These are phyloP conservation scores for Nemania diffusa DNA, from an alignment of 2,329 filamentous ascomycete species.

Conservation along the genomic window DNA sequence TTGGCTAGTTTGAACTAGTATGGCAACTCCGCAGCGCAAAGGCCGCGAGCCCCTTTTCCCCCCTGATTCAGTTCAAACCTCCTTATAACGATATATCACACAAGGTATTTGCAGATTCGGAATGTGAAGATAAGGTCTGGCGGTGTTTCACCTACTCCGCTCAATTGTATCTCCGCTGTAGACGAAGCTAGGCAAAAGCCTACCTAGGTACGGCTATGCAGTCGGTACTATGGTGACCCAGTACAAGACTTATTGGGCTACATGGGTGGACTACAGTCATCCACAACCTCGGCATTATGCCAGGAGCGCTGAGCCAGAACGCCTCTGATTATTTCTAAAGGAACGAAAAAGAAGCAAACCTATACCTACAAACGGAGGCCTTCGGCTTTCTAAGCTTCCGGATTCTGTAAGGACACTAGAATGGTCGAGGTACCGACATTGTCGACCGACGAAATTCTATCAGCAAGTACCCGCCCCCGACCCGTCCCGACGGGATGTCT, in stretches of 20 bases:
- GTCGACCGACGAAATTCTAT: background rate
- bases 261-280: background rate
- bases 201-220: too few species aligned
- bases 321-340: too few species aligned
- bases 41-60: background rate
- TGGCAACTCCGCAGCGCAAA: constrained; percentile 1
- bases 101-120: background rate
- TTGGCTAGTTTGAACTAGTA: background rate
- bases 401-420: background rate
- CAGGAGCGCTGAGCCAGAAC: background rate
- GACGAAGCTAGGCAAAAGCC: too few species aligned
- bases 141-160: background rate
- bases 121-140: background rate
- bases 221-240: too few species aligned
- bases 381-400: background rate
- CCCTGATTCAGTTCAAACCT: background rate
- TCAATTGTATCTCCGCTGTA: too few species aligned
- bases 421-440: background rate
- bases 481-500: background rate
- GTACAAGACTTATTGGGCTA: too few species aligned
- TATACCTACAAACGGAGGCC: background rate
- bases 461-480: background rate
- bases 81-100: background rate
- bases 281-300: background rate
- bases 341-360: background rate